These are phyloP conservation scores for Melastoma malabathricum DNA, from an alignment of 345 rosid species.

Conservation along the genomic window DNA sequence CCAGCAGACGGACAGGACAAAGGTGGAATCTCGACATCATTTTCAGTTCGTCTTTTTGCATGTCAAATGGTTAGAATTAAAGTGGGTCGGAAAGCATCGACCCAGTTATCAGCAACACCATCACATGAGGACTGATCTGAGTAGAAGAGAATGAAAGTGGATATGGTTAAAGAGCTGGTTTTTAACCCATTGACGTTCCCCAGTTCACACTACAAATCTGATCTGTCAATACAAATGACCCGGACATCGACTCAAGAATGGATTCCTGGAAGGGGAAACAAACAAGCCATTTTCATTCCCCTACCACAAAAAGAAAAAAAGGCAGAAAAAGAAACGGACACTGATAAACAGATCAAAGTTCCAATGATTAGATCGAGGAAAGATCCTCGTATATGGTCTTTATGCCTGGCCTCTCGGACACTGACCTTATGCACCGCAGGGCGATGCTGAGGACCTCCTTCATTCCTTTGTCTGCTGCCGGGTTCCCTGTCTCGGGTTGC, in stretches of 20 bases:
- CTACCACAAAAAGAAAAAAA: background rate
- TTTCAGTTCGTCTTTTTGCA: no score
- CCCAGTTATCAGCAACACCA: no score
- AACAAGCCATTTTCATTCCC: slow-evolving; percentile 11
- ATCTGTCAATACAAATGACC: background rate
- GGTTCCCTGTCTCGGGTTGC: slow-evolving; percentile 34
- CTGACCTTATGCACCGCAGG: slow-evolving; percentile 58
- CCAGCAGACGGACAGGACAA: no score
- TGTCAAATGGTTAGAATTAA: no score
- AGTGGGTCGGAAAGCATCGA: no score
- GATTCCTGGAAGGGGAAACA: slow-evolving; percentile 1
- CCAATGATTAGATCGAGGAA: slow-evolving; percentile 48
- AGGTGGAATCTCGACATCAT: no score
- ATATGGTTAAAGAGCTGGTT: no score
- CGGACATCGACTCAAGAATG: slow-evolving; percentile 3
- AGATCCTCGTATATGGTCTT: slow-evolving; percentile 96
- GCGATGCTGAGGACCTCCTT: slow-evolving; percentile 89
- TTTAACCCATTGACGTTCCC: no score
- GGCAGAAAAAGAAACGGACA: background rate
- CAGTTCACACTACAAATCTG: no score
- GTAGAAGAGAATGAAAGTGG: no score
- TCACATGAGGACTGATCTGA: no score
- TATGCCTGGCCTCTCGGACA: slow-evolving; percentile 92
- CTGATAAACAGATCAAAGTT: background rate
- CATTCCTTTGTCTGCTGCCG: slow-evolving; percentile 65